Percentiles rank a stretch among this genome's conserved stretches.
Evolutionary conservation across 352 stramenopile genomes (phyloP).

Genomic region (Paralagenidium karlingii): DNA sequence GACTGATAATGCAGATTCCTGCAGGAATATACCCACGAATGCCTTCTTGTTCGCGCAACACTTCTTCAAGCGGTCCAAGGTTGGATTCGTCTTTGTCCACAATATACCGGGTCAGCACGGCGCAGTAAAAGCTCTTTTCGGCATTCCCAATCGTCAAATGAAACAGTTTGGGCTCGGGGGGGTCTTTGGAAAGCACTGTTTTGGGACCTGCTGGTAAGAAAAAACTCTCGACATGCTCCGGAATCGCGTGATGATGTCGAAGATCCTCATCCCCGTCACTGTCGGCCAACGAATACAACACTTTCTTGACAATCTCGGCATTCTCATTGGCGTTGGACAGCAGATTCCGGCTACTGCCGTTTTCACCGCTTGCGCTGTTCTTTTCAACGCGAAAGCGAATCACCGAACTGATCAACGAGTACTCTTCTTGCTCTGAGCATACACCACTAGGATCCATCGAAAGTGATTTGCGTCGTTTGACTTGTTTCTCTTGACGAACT

Average conservation of each 20-base stretch:
- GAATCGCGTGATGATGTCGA: conserved; percentile 61
- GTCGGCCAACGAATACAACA: conserved; percentile 55
- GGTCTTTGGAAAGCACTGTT: conserved; percentile 40
- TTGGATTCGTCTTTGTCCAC: conserved; percentile 46
- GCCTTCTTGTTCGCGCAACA: conserved; percentile 68
- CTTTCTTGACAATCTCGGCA: conserved; percentile 46
- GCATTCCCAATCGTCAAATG: conserved; percentile 76
- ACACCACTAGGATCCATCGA: no score
- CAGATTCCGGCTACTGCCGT: no score
- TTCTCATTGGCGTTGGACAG: conserved; percentile 41
- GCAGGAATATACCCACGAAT: conserved; percentile 66
- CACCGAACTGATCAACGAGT: conserved; percentile 57
- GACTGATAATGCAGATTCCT: conserved; percentile 70
- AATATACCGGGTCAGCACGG: conserved; percentile 72
- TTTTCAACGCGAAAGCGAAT: conserved; percentile 52
- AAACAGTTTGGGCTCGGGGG: conserved; percentile 53
- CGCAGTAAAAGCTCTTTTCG: conserved; percentile 72
- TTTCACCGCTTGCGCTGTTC: no score
- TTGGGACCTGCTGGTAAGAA: conserved; percentile 49
- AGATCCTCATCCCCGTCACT: conserved; percentile 52
- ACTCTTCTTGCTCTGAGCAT: conserved; percentile 38
- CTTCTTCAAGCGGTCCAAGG: conserved; percentile 58
- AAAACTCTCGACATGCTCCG: conserved; percentile 74
- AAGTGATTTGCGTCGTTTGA: no score
- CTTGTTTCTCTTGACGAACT: no score